phyloP scores from a whole-genome alignment of 169 alveolate genomes.

The Perkinsus chesapeaki region DNA sequence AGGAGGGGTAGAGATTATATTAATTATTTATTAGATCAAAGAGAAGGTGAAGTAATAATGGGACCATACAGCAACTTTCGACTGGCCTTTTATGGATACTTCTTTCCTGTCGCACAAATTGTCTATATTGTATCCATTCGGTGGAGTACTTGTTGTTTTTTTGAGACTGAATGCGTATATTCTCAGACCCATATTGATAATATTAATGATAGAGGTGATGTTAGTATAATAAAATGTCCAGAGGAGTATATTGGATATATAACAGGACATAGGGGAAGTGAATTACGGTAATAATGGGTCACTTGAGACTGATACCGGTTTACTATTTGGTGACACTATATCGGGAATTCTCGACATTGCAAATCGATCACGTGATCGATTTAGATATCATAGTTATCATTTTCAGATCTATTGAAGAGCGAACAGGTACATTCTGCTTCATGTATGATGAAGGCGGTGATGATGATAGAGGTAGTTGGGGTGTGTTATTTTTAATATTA shows the following conservation, averaged over 20 bases:
- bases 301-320: too few relatives aligned
- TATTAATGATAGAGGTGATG: neutral
- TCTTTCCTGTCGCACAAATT: too few relatives aligned
- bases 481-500: too few relatives aligned
- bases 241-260: neutral
- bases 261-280: neutral
- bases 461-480: neutral
- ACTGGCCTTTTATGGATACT: too few relatives aligned
- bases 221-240: neutral
- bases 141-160: neutral
- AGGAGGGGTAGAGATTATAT: neutral
- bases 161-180: too few relatives aligned
- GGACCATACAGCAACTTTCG: neutral
- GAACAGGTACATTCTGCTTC: neutral
- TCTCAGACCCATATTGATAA: neutral
- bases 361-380: too few relatives aligned
- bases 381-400: too few relatives aligned
- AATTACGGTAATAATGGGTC: neutral
- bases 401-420: neutral
- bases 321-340: too few relatives aligned
- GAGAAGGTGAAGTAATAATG: neutral
- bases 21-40: neutral
- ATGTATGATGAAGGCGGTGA: neutral
- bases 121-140: neutral
- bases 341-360: too few relatives aligned